phyloP scores from a whole-genome alignment of 1,139 yeast species.

The Scheffersomyces parashehatae region DNA sequence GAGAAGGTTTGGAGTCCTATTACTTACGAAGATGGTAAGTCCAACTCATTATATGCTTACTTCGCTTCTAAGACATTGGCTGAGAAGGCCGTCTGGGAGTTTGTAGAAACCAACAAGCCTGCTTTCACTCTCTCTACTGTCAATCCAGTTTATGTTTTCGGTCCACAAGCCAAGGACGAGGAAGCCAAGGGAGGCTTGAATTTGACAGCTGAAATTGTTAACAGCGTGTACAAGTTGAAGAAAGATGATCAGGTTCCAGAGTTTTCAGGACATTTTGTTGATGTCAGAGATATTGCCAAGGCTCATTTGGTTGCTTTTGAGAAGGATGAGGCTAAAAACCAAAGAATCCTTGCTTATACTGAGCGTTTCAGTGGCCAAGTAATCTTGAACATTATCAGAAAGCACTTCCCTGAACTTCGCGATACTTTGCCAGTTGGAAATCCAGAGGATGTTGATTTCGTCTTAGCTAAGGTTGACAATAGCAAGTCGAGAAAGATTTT shows the following conservation, averaged over 20 bases:
- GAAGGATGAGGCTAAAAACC: constrained; percentile 12
- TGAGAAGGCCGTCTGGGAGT: constrained; percentile 34
- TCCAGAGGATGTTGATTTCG: constrained; percentile 21
- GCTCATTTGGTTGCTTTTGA: constrained; percentile 16
- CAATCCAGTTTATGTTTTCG: constrained; percentile 24
- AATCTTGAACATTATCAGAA: constrained; percentile 9
- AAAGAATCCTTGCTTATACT: constrained; percentile 10
- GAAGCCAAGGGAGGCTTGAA: constrained; percentile 13
- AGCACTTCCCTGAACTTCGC: constrained; percentile 13
- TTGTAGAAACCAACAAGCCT: constrained; percentile 16
- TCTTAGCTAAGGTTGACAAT: constrained; percentile 14
- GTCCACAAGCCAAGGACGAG: constrained; percentile 22
- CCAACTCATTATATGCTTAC: not conserved
- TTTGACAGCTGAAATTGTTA: constrained; percentile 9
- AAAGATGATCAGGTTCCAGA: constrained; percentile 5
- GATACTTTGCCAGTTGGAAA: constrained; percentile 28
- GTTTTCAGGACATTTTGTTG: constrained; percentile 11
- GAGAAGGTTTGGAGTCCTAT: not conserved
- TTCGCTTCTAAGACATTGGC: constrained; percentile 27
- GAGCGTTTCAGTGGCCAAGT: constrained; percentile 9
- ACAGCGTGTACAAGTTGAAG: not conserved
- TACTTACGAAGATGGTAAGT: not conserved
- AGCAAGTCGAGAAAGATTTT: constrained; percentile 31
- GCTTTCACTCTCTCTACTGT: constrained; percentile 12
- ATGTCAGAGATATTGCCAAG: constrained; percentile 17